phyloP scores from a whole-genome alignment of 305 asterid genomes.

The Petunia hybrid region DNA sequence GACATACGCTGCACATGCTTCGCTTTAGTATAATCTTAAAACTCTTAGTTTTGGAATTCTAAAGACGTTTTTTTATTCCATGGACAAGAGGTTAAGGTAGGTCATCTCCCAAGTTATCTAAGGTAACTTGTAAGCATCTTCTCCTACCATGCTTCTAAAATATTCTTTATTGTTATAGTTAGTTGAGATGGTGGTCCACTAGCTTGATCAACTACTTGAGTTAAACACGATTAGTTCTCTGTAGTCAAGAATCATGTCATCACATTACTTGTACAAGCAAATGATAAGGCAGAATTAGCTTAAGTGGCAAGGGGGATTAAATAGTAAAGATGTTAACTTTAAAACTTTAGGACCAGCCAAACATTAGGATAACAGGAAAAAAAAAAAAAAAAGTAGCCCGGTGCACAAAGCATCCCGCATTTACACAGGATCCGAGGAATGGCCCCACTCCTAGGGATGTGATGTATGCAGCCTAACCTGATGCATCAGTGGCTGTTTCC shows the following conservation, averaged over 20 bases:
- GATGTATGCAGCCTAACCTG: no score
- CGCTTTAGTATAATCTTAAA: neutral
- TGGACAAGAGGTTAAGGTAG: conserved; percentile 2
- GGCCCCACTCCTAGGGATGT: no score
- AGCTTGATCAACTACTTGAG: neutral
- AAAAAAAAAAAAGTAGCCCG: no score
- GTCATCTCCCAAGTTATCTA: neutral
- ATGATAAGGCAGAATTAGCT: neutral
- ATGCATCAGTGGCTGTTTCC: no score
- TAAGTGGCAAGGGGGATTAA: neutral
- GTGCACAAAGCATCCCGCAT: no score
- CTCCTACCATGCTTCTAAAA: conserved; percentile 18
- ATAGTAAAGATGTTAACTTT: neutral
- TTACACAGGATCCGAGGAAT: no score
- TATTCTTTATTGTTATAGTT: conserved; percentile 8
- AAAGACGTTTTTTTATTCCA: neutral
- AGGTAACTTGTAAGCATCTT: neutral
- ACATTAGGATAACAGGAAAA: neutral
- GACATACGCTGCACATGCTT: conserved; percentile 1
- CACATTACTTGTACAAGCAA: neutral
- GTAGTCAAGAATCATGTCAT: neutral
- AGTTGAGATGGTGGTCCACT: conserved; percentile 28
- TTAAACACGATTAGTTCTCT: neutral
- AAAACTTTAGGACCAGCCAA: neutral
- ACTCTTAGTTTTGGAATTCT: neutral